Base-by-base conservation (phyloP, 2,329 filamentous ascomycete species). In the Drechslera avenae region DNA sequence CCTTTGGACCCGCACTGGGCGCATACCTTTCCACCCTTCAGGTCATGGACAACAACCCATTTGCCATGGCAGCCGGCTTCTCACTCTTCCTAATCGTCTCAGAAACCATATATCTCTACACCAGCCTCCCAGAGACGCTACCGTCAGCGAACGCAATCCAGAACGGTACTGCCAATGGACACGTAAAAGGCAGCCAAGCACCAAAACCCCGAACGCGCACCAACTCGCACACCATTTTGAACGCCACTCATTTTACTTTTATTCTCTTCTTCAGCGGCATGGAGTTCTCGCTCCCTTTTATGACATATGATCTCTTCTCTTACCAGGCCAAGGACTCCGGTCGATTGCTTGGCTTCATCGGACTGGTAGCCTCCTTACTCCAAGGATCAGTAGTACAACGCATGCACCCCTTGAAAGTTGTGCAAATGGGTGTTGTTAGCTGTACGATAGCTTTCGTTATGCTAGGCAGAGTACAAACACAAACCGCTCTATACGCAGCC, bases 221-320 rank as follows among this genome's bases (percentile, higher is more conserved):
- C 3, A 97, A 97, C 75, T 91, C 88, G 3, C 91, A 94, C 61
- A 76, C 84, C 23, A 72, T 96, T 10, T 85, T 99, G 39, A 97
- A 97, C 71, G 76, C 87, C 1, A 86, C 90, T 0, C 94, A 99
- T 74, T 88, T 97, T 67, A 77, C 87, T 39, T 99, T 99, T 74
- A 86, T 99, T 52, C 85, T 99, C 10, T 96, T 96, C 76, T 99
- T 99, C 76, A 96, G 91, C 2, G 94, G 94, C 54, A 93, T 99
- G 88, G 94, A 99, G 72, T 97, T 96, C 74, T 96, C 91, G 1
- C 83, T 99, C 3, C 92, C 94, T 0, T 99, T 99, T 73, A 92
- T 99, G 85, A 97, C 93, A 0, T 96, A 94, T 66, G 93, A 96
- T 45, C 83, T 99, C 36, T 97, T 97, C 73, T 83, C 83, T 7